Evolutionary conservation across 2,329 filamentous ascomycete genomes (phyloP).

Genomic region (Xylaria sp.): DNA sequence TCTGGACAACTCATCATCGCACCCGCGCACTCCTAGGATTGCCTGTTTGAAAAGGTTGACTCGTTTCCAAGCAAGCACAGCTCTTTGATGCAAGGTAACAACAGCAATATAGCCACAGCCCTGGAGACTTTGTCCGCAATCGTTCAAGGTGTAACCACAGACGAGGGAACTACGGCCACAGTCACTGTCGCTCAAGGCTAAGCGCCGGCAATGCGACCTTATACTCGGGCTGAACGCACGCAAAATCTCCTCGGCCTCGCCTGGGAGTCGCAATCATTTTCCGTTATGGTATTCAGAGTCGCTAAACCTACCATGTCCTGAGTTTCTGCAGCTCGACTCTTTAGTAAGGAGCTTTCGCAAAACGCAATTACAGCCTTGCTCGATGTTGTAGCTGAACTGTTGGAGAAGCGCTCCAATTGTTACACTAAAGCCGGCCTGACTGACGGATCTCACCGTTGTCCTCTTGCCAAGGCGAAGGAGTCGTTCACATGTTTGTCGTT

Average conservation of each 20-base stretch:
- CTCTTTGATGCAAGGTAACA: neutral
- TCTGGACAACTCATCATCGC: neutral
- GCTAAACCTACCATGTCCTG: neutral
- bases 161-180: neutral
- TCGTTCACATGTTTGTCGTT: slow-evolving; percentile 4
- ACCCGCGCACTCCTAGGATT: neutral
- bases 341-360: neutral
- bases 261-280: neutral
- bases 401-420: neutral
- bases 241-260: neutral
- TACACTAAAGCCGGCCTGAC: slow-evolving; percentile 9
- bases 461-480: slow-evolving; percentile 16
- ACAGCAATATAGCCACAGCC: neutral
- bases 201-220: slow-evolving; percentile 9
- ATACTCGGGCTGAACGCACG: neutral
- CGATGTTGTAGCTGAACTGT: neutral
- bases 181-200: slow-evolving; percentile 7
- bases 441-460: slow-evolving; percentile 3
- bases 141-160: neutral
- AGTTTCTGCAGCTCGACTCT: neutral
- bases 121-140: neutral
- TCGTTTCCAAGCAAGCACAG: neutral
- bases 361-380: neutral
- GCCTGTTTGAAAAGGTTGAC: neutral
- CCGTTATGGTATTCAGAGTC: neutral